Conservation (phyloP, 352 stramenopile genomes). For the Vaucheria bursata region DNA sequence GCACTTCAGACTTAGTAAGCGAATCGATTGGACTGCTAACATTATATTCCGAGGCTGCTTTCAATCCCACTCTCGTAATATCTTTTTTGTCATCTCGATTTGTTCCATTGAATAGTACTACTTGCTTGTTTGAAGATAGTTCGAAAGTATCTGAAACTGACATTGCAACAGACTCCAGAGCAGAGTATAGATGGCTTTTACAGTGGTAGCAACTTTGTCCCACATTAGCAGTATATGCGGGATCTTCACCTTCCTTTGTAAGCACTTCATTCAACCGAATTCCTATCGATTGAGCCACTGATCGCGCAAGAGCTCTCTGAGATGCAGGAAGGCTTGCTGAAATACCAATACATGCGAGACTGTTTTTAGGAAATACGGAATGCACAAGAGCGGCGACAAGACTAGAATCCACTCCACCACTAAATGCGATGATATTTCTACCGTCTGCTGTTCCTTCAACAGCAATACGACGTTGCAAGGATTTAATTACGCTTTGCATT, state of each 20-base stretch:
- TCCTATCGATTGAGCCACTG: slow-evolving; percentile 72
- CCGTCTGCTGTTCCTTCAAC: slow-evolving; percentile 8
- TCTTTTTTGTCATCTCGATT: slow-evolving; percentile 88
- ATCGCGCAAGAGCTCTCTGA: slow-evolving; percentile 73
- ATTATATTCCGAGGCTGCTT: slow-evolving; percentile 79
- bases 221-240: slow-evolving; percentile 82
- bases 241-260: slow-evolving; percentile 69
- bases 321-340: slow-evolving; percentile 73
- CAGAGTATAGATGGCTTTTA: slow-evolving; percentile 93
- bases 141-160: neutral
- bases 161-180: slow-evolving; percentile 70
- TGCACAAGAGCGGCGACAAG: slow-evolving; percentile 80
- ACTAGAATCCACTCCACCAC: slow-evolving; percentile 88
- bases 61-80: slow-evolving; percentile 75
- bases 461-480: neutral
- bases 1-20: slow-evolving; percentile 68
- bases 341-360: slow-evolving; percentile 77
- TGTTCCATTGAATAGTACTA: slow-evolving; percentile 89
- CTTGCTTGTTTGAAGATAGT: neutral
- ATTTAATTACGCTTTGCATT: neutral
- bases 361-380: slow-evolving; percentile 61
- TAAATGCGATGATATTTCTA: slow-evolving; percentile 74
- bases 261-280: slow-evolving; percentile 56
- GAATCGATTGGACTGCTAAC: slow-evolving; percentile 77
- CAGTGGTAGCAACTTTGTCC: slow-evolving; percentile 90